Evolutionary conservation across 176 grass and related monocot genomes (phyloP).

Genomic region (Urochloa ruziziensis): DNA sequence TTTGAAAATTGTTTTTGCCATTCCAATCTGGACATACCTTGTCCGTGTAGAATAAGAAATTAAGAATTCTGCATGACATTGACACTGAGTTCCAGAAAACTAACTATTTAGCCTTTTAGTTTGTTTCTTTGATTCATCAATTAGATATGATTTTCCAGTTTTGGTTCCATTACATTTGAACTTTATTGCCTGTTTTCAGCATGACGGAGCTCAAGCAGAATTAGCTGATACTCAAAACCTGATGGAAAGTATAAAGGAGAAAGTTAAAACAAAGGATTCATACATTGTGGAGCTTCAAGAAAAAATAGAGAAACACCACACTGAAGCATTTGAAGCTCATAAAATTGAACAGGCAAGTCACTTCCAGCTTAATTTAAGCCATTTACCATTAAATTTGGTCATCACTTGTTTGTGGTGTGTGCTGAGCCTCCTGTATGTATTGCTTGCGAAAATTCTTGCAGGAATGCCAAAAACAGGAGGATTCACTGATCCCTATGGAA

Average conservation of each 20-base stretch:
- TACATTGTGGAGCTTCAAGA: conserved; percentile 53
- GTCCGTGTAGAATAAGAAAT: not conserved
- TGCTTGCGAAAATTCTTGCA: conserved; percentile 34
- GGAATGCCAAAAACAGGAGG: conserved; percentile 78
- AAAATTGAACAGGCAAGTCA: conserved; percentile 65
- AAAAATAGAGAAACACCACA: conserved; percentile 58
- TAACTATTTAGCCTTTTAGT: not conserved
- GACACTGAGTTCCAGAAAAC: not conserved
- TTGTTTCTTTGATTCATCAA: not conserved
- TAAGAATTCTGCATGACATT: not conserved
- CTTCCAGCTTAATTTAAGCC: not conserved
- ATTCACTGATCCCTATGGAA: conserved; percentile 71
- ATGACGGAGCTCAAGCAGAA: conserved; percentile 62
- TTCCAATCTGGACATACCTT: not conserved
- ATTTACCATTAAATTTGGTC: conserved; percentile 15
- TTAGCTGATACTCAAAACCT: conserved; percentile 64
- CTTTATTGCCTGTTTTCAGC: conserved; percentile 46
- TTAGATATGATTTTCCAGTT: not conserved
- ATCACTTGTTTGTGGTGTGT: not conserved
- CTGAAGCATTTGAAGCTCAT: conserved; percentile 62
- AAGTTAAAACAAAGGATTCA: conserved; percentile 53
- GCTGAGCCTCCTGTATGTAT: not conserved
- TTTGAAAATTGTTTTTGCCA: conserved; percentile 13
- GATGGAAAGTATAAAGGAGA: conserved; percentile 68
- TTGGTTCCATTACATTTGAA: conserved; percentile 20